Percentiles rank a stretch among this genome's conserved stretches.
phyloP scores from a whole-genome alignment of 805 yeast species.

The Yamadazyma insecticola region DNA sequence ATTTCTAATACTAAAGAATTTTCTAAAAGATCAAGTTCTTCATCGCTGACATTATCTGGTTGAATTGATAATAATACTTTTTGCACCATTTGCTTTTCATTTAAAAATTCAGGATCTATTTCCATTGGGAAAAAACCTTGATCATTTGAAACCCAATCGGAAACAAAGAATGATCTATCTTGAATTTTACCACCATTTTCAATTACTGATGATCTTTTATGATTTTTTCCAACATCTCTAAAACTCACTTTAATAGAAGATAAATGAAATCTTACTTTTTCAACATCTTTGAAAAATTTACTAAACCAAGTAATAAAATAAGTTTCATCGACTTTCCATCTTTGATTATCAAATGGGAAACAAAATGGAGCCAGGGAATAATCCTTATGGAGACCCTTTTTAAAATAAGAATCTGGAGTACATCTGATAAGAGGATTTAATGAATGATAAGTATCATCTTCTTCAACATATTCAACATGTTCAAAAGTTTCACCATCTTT shows the following conservation, averaged over 20 bases:
- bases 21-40: slow-evolving; percentile 53
- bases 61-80: slow-evolving; percentile 67
- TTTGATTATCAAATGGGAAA: slow-evolving; percentile 62
- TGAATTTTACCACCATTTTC: slow-evolving; percentile 34
- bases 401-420: slow-evolving; percentile 69
- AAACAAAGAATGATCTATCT: slow-evolving; percentile 49
- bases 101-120: slow-evolving; percentile 60
- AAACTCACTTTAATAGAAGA: slow-evolving; percentile 57
- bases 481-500: slow-evolving; percentile 52
- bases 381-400: slow-evolving; percentile 58
- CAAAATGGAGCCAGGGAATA: slow-evolving; percentile 75
- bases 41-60: slow-evolving; percentile 62
- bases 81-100: slow-evolving; percentile 42
- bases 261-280: slow-evolving; percentile 62
- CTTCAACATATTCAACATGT: slow-evolving; percentile 55
- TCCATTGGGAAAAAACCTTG: slow-evolving; percentile 65
- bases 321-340: slow-evolving; percentile 54
- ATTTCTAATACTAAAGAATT: slow-evolving; percentile 42
- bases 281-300: slow-evolving; percentile 54
- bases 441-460: slow-evolving; percentile 67
- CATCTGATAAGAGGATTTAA: slow-evolving; percentile 81
- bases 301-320: slow-evolving; percentile 84
- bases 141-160: slow-evolving; percentile 64
- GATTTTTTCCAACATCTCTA: slow-evolving; percentile 46
- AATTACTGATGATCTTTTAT: slow-evolving; percentile 26